Evolutionary conservation across 805 yeast genomes (phyloP).

Genomic region (Zygosaccharomyces bisporus): DNA sequence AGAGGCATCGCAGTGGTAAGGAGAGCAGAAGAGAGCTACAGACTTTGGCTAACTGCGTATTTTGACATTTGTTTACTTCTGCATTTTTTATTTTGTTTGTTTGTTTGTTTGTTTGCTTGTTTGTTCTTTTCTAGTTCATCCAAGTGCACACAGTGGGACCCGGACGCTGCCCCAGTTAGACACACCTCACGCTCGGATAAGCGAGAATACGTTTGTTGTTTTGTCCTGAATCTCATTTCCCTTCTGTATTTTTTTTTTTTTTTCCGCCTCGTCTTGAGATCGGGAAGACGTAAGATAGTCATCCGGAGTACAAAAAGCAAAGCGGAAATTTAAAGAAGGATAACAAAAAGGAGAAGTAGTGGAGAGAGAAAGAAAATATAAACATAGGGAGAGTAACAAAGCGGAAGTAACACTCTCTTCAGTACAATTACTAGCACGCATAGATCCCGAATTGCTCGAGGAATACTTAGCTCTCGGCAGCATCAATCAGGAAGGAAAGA

Average conservation of each 20-base stretch:
- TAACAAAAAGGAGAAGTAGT: neutral
- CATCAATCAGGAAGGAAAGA: no score
- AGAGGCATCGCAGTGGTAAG: neutral
- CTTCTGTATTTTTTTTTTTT: no score
- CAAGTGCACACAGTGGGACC: no score
- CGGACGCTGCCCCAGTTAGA: no score
- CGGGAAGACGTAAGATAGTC: neutral
- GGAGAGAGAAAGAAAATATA: neutral
- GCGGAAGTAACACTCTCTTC: no score
- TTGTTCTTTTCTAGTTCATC: neutral
- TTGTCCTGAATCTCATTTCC: constrained; percentile 1
- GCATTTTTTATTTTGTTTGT: neutral
- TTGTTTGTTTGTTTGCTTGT: no score
- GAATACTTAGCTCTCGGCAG: no score
- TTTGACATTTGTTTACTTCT: constrained; percentile 1
- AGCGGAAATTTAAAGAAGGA: neutral
- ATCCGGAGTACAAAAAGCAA: constrained; percentile 1
- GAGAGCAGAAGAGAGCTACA: neutral
- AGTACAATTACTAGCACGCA: no score
- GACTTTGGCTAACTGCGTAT: neutral
- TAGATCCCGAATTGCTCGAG: no score
- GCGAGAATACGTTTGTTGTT: neutral
- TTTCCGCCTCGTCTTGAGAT: no score
- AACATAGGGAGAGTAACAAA: no score
- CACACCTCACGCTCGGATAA: neutral